phyloP scores from a whole-genome alignment of 352 stramenopile species.

The Phytophthora hibernalis region DNA sequence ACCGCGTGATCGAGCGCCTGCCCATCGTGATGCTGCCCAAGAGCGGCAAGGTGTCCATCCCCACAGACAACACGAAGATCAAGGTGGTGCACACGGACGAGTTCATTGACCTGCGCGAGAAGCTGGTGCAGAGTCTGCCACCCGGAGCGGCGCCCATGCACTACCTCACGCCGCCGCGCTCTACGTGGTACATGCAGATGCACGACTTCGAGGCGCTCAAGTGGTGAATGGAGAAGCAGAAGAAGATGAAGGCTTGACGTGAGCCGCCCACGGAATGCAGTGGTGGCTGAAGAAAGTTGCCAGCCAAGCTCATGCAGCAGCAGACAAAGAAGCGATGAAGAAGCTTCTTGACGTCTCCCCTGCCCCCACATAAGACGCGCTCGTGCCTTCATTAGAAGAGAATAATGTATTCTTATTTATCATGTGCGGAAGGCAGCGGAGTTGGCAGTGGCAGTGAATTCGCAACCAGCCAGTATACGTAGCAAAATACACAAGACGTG shows the following conservation, averaged over 20 bases:
- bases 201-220: constrained; percentile 73
- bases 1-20: constrained; percentile 62
- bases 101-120: constrained; percentile 66
- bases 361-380: constrained; percentile 6
- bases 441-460: background rate
- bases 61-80: constrained; percentile 82
- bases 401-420: constrained; percentile 55
- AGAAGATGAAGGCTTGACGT: constrained; percentile 15
- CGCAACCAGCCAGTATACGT: background rate
- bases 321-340: constrained; percentile 24
- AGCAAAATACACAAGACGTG: no score
- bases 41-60: constrained; percentile 65
- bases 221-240: constrained; percentile 39
- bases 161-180: constrained; percentile 76
- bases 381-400: constrained; percentile 35
- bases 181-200: constrained; percentile 88
- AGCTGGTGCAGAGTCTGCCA: constrained; percentile 58
- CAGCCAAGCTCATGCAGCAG: constrained; percentile 10
- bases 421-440: constrained; percentile 17
- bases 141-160: constrained; percentile 33
- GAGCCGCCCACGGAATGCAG: constrained; percentile 10
- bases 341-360: constrained; percentile 19
- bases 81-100: constrained; percentile 74
- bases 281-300: constrained; percentile 13
- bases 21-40: constrained; percentile 80